These are phyloP conservation scores for Plasmodium falciparum DNA, from an alignment of 169 alveolate species.

Conservation along the genomic window DNA sequence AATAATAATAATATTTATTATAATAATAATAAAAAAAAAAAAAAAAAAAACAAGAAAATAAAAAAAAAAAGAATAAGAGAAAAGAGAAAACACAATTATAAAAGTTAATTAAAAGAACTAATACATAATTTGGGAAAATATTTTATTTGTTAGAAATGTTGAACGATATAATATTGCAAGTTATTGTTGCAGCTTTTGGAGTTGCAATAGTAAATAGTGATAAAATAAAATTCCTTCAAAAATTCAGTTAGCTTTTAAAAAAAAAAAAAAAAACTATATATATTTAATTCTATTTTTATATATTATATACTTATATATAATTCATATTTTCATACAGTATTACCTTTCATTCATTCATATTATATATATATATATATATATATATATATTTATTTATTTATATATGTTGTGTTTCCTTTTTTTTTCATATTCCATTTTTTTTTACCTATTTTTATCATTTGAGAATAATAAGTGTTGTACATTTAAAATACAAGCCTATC, in stretches of 20 bases:
- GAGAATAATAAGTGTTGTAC: too few relatives aligned
- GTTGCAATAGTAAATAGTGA: constrained; percentile 73
- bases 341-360: neutral
- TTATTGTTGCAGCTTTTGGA: constrained; percentile 61
- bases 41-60: neutral
- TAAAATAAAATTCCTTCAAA: constrained; percentile 58
- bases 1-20: too few relatives aligned
- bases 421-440: too few relatives aligned
- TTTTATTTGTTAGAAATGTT: constrained; percentile 49
- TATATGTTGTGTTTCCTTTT: neutral
- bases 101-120: neutral
- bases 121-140: neutral
- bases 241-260: constrained; percentile 41
- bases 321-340: neutral
- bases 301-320: neutral
- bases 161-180: constrained; percentile 70
- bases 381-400: neutral
- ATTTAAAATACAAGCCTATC: too few relatives aligned
- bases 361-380: neutral
- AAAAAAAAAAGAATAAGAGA: too few relatives aligned
- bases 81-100: neutral
- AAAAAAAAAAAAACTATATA: neutral
- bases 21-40: neutral
- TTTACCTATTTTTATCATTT: too few relatives aligned
- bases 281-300: neutral